Evolutionary conservation across 1,139 yeast species (phyloP).

Genomic region (Sugiyamaella grinbergsii): DNA sequence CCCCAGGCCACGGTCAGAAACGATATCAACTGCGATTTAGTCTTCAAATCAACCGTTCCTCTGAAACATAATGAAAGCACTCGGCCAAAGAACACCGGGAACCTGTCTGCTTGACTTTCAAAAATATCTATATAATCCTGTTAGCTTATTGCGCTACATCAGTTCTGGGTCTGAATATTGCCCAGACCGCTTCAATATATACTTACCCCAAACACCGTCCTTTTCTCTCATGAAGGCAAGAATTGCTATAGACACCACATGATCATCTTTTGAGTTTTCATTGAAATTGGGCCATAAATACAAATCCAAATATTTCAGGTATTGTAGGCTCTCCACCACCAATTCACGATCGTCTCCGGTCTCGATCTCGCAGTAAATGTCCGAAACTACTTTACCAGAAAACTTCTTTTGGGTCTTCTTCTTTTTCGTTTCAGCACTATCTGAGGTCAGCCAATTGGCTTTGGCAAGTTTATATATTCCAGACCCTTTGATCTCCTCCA

Average conservation of each 20-base stretch:
- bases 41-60: constrained; percentile 20
- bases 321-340: constrained; percentile 25
- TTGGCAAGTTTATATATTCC: constrained; percentile 27
- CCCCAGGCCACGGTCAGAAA: constrained; percentile 38
- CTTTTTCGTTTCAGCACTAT: not conserved
- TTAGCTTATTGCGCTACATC: not conserved
- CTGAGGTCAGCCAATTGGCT: constrained; percentile 27
- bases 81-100: constrained; percentile 36
- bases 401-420: constrained; percentile 11
- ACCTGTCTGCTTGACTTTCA: constrained; percentile 31
- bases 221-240: constrained; percentile 29
- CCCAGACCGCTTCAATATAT: too few species aligned
- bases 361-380: constrained; percentile 7
- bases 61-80: constrained; percentile 30
- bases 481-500: constrained; percentile 29
- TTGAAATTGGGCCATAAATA: constrained; percentile 49
- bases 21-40: constrained; percentile 27
- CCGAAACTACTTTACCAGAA: constrained; percentile 17
- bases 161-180: too few species aligned
- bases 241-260: constrained; percentile 45
- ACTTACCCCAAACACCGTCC: constrained; percentile 26
- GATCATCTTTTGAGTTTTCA: constrained; percentile 46
- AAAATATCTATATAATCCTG: constrained; percentile 21
- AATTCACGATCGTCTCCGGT: not conserved
- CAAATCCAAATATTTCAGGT: constrained; percentile 31